Evolutionary conservation across 2,329 filamentous ascomycete species (phyloP), one percentile per base, ranked within the genome.

Genomic region (Pestalotiopsis fici): DNA sequence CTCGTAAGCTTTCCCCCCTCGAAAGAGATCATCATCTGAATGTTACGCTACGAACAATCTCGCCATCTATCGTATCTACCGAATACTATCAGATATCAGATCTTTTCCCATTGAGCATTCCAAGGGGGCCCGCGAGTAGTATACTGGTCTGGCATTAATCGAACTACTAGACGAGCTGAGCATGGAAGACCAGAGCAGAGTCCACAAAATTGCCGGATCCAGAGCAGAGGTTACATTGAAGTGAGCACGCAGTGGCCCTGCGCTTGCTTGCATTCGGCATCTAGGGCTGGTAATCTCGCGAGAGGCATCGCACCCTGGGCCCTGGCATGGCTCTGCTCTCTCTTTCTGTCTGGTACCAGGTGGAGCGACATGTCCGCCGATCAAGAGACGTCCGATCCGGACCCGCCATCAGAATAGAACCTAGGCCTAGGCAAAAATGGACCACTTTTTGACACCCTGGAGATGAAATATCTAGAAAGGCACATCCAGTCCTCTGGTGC

Each of bases 381-480:
- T 57, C 55, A 57, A 57, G 55, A 31, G 55, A 31, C 55, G 23
- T 57, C 55, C 55, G 55, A 57, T 57, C 55, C 55, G 55, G 55
- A 6, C 55, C 55, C 55, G 55, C 55, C 23, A 57, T 11, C 55
- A 57, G n/a, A 31, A 57, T 18, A 9, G 27, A 23, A 57, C 23
- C n/a, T 57, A 18, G 23, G 55, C 55, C n/a, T 57, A 21, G 55
- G 55, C 55, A 57, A 18, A 11, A 21, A 21, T 23, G 23, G 55
- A 25, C 55, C n/a, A 57, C n/a, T 25, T 57, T 23, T 25, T 57
- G 23, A 57, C 55, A 57, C 55, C 55, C 55, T 31, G 55, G 55
- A 25, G 23, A 57, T 27, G 15, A 25, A 57, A 57, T 57, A 57
- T 57, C 7, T 57, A 57, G 55, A 57, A 57, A 57, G 55, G 55